These are phyloP conservation scores for Pontederia paniculata DNA, from an alignment of 176 grass and related monocot species.

Conservation along the genomic window DNA sequence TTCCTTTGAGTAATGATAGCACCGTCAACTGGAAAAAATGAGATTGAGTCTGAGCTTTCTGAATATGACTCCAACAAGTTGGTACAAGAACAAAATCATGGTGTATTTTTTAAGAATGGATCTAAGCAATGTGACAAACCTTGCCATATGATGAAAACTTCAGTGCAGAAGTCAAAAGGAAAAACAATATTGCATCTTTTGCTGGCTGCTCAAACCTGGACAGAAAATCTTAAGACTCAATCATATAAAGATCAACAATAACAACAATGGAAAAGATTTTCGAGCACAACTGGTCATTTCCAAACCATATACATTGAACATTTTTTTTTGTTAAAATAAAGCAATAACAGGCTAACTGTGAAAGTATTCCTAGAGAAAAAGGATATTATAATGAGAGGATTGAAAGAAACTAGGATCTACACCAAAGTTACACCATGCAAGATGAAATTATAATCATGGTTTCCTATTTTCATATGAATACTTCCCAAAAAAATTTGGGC, in stretches of 20 bases:
- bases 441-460: too few species aligned
- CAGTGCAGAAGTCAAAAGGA: conserved; percentile 59
- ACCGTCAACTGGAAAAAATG: conserved; percentile 52
- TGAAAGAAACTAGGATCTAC: too few species aligned
- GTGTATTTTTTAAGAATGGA: background rate
- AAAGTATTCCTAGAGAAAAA: too few species aligned
- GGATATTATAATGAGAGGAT: too few species aligned
- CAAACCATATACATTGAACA: background rate
- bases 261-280: background rate
- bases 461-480: too few species aligned
- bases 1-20: conserved; percentile 67
- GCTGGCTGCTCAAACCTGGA: conserved; percentile 61
- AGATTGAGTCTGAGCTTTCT: conserved; percentile 5
- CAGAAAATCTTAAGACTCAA: conserved; percentile 17
- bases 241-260: conserved; percentile 7
- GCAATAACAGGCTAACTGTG: too few species aligned
- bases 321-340: too few species aligned
- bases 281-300: background rate
- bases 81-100: background rate
- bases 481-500: too few species aligned
- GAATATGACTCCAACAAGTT: background rate
- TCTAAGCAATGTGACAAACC: conserved; percentile 26
- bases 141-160: conserved; percentile 61
- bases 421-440: too few species aligned
- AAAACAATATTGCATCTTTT: conserved; percentile 50